These are phyloP conservation scores for Arthroderma uncinatum DNA, from an alignment of 2,329 filamentous ascomycete genomes.

Conservation along the genomic window DNA sequence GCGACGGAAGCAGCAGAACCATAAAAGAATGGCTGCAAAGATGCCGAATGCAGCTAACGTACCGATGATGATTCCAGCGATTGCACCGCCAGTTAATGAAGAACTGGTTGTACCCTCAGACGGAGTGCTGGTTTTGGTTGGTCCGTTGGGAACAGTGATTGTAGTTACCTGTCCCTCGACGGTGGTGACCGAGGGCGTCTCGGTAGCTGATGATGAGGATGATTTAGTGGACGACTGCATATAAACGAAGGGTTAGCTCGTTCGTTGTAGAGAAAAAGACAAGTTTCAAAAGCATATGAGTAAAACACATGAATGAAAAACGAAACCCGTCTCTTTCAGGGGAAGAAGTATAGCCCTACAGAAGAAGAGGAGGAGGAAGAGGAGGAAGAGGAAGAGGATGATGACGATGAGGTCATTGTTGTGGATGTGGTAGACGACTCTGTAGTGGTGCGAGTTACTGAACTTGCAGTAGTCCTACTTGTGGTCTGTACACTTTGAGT, in stretches of 20 bases:
- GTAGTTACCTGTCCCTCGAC: slow-evolving; percentile 16
- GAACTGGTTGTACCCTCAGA: slow-evolving; percentile 12
- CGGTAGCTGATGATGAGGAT: slow-evolving; percentile 6
- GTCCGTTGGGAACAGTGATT: slow-evolving; percentile 16
- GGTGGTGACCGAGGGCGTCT: slow-evolving; percentile 12
- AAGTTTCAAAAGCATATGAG: background rate
- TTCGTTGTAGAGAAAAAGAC: background rate
- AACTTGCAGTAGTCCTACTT: background rate
- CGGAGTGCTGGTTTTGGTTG: slow-evolving; percentile 16
- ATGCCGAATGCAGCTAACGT: slow-evolving; percentile 29
- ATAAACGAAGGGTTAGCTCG: background rate
- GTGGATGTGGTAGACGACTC: slow-evolving; percentile 4
- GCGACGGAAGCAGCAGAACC: slow-evolving; percentile 31
- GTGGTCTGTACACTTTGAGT: slow-evolving; percentile 8
- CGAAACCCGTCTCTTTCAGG: background rate
- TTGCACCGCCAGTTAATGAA: slow-evolving; percentile 32
- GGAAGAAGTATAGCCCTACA: background rate
- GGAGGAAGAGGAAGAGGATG: background rate
- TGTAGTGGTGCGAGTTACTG: slow-evolving; percentile 9
- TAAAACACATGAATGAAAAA: background rate
- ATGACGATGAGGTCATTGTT: background rate
- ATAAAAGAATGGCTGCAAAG: slow-evolving; percentile 29
- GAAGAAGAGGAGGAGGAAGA: slow-evolving; percentile 3
- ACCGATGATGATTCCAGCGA: slow-evolving; percentile 37
- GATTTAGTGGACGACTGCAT: slow-evolving; percentile 10